Conservation (phyloP, 2,329 filamentous ascomycete genomes). For the Fusarium acutatum region DNA sequence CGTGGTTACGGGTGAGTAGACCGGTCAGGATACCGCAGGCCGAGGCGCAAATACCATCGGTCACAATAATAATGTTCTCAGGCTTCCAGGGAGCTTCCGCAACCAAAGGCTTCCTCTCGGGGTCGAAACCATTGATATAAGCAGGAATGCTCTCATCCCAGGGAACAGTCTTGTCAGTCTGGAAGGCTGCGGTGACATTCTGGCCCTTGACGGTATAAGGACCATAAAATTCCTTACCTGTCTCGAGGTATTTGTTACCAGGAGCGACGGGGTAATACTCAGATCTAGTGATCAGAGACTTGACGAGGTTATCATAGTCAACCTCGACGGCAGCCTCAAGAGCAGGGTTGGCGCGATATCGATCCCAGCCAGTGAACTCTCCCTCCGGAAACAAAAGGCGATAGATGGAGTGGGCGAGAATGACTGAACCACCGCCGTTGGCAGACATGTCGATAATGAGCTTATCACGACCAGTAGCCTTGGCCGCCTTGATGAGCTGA, state of each 20-base stretch:
- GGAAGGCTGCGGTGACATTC: slow-evolving; percentile 35
- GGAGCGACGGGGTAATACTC: slow-evolving; percentile 21
- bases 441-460: slow-evolving; percentile 38
- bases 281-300: slow-evolving; percentile 10
- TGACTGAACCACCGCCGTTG: slow-evolving; percentile 36
- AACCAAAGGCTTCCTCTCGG: slow-evolving; percentile 16
- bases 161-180: slow-evolving; percentile 17
- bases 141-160: slow-evolving; percentile 12
- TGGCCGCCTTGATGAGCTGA: slow-evolving; percentile 29
- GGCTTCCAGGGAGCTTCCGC: slow-evolving; percentile 34
- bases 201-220: slow-evolving; percentile 29
- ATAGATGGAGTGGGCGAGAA: slow-evolving; percentile 32
- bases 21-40: slow-evolving; percentile 40
- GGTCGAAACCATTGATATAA: slow-evolving; percentile 35
- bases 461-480: slow-evolving; percentile 34
- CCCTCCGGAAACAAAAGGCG: slow-evolving; percentile 35
- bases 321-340: slow-evolving; percentile 28
- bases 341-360: slow-evolving; percentile 34
- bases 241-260: slow-evolving; percentile 16
- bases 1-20: slow-evolving; percentile 46
- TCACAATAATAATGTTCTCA: slow-evolving; percentile 37
- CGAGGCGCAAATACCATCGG: slow-evolving; percentile 38
- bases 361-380: slow-evolving; percentile 25
- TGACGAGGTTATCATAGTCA: slow-evolving; percentile 27
- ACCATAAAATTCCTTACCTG: slow-evolving; percentile 36